These are phyloP conservation scores for Xylaria sp. DNA, from an alignment of 2,329 filamentous ascomycete species.

Conservation along the genomic window DNA sequence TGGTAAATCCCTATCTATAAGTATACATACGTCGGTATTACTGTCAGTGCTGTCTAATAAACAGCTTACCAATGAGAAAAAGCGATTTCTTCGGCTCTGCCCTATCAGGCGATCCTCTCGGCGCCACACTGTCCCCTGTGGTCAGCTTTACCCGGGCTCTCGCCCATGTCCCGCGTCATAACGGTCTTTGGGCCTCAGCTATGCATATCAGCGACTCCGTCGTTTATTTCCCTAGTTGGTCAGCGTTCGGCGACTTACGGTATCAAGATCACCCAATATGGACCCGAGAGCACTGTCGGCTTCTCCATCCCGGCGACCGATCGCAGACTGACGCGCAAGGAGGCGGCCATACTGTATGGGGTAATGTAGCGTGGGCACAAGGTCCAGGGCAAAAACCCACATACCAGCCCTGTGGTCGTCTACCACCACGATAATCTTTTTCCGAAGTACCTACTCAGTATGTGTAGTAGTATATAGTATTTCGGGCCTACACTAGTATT, in stretches of 20 bases:
- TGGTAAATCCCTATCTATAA: too few relatives aligned
- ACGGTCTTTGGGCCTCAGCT: neutral
- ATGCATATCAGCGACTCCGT: neutral
- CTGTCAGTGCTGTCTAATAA: too few relatives aligned
- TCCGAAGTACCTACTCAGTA: too few relatives aligned
- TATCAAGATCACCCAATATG: neutral
- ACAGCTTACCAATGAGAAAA: neutral
- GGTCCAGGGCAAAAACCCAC: neutral
- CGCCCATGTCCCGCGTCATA: neutral
- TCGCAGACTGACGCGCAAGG: neutral
- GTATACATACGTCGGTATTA: too few relatives aligned
- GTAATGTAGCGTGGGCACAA: constrained; percentile 2
- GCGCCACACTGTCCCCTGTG: constrained; percentile 20
- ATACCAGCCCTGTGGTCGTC: neutral
- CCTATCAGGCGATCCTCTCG: constrained; percentile 30
- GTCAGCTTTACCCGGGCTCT: neutral
- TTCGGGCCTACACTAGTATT: too few relatives aligned
- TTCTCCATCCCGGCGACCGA: neutral
- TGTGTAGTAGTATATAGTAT: too few relatives aligned
- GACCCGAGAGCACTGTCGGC: neutral
- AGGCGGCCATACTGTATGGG: neutral
- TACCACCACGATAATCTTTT: neutral
- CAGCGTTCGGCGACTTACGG: constrained; percentile 1
- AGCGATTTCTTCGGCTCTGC: constrained; percentile 19
- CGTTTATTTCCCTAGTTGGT: neutral